Conservation (phyloP, 331 rosid species). For the Prunus yedoensis region DNA sequence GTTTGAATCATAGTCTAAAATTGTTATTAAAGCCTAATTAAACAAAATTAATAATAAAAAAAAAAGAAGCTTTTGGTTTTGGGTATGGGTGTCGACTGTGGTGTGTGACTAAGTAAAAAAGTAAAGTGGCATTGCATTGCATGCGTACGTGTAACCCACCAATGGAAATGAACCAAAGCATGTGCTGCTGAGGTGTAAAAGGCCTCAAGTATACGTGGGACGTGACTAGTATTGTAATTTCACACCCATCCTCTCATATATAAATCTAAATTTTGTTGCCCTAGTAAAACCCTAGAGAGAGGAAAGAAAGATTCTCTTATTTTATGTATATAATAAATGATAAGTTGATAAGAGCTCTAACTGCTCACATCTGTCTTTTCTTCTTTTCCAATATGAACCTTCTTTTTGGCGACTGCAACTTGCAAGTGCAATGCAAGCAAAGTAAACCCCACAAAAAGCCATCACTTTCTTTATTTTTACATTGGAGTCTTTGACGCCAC, state of each 20-base stretch:
- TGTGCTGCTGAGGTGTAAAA: conserved; percentile 88
- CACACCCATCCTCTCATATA: background rate
- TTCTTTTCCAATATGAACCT: background rate
- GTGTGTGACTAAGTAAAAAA: conserved; percentile 28
- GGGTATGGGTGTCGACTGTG: conserved; percentile 10
- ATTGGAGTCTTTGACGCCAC: background rate
- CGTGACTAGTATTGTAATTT: background rate
- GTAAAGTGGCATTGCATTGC: conserved; percentile 45
- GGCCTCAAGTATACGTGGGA: background rate
- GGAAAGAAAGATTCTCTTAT: conserved; percentile 1
- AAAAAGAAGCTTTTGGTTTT: conserved; percentile 38
- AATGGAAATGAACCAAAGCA: conserved; percentile 62
- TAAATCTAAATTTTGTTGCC: background rate
- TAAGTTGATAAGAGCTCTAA: conserved; percentile 43
- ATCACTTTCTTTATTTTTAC: background rate
- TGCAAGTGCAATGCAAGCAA: background rate
- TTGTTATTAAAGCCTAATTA: background rate
- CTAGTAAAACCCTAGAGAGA: background rate
- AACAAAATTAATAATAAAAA: conserved; percentile 2
- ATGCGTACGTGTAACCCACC: conserved; percentile 71
- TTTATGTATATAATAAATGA: background rate
- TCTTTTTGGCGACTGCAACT: conserved; percentile 1
- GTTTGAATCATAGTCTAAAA: background rate
- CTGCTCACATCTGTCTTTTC: conserved; percentile 30
- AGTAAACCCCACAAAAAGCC: conserved; percentile 16